These are phyloP conservation scores for Hyphopichia burtonii DNA, from an alignment of 1,139 yeast genomes.

Conservation along the genomic window DNA sequence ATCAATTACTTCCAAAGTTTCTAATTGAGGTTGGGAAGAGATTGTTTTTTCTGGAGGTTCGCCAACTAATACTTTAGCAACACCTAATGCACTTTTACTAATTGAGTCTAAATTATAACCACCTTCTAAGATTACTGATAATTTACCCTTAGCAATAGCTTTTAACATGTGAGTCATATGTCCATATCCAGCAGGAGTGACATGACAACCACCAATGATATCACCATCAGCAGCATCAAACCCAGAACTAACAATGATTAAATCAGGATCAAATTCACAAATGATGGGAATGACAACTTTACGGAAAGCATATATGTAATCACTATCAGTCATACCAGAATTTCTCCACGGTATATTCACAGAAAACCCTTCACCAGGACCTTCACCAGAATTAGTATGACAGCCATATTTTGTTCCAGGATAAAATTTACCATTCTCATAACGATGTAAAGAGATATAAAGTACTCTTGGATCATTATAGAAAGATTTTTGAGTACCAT, in stretches of 20 bases:
- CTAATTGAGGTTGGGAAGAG: conserved; percentile 62
- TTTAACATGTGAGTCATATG: conserved; percentile 93
- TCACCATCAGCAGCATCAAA: conserved; percentile 99
- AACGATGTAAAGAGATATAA: conserved; percentile 87
- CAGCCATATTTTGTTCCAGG: conserved; percentile 90
- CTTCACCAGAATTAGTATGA: conserved; percentile 78
- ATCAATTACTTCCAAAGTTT: conserved; percentile 82
- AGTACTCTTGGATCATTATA: conserved; percentile 86
- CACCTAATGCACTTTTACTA: conserved; percentile 87
- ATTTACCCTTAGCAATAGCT: conserved; percentile 80
- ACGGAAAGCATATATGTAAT: conserved; percentile 88
- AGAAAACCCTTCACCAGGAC: conserved; percentile 79
- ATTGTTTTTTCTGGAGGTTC: conserved; percentile 87
- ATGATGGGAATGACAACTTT: conserved; percentile 88
- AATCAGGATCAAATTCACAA: conserved; percentile 86
- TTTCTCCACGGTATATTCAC: conserved; percentile 93
- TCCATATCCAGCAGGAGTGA: conserved; percentile 93
- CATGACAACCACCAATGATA: conserved; percentile 96
- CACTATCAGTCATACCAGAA: conserved; percentile 96
- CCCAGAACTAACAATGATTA: conserved; percentile 90
- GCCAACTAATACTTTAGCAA: conserved; percentile 86
- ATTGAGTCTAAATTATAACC: conserved; percentile 93
- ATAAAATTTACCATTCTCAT: conserved; percentile 87
- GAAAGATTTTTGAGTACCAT: conserved; percentile 95
- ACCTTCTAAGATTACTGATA: conserved; percentile 92